Conservation (phyloP, 1,139 yeast species). For the Meyerozyma smithsonii region DNA sequence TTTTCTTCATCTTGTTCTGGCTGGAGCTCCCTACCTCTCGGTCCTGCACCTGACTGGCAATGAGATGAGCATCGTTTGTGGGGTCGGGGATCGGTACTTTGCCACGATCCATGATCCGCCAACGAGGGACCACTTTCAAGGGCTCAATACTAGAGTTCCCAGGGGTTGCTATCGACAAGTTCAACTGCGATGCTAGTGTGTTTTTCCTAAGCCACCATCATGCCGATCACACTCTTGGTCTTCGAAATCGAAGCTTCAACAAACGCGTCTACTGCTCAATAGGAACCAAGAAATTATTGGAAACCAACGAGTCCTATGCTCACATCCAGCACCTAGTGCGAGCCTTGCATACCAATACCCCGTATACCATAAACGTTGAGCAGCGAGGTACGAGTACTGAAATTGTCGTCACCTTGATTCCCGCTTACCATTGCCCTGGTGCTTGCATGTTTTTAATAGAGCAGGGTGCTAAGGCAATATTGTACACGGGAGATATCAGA, state of each 20-base stretch:
- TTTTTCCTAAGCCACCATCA: constrained; percentile 53
- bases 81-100: background rate
- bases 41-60: background rate
- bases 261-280: constrained; percentile 48
- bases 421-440: constrained; percentile 62
- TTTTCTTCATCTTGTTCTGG: too few relatives aligned
- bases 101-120: background rate
- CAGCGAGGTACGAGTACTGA: constrained; percentile 4
- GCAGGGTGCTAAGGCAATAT: constrained; percentile 25
- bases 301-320: constrained; percentile 19
- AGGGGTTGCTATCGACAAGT: constrained; percentile 38
- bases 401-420: constrained; percentile 24
- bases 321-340: constrained; percentile 19
- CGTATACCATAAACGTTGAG: constrained; percentile 16
- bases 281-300: constrained; percentile 36
- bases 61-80: background rate
- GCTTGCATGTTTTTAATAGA: constrained; percentile 54
- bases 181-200: constrained; percentile 24
- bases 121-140: constrained; percentile 19
- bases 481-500: constrained; percentile 57
- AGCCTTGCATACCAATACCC: constrained; percentile 21
- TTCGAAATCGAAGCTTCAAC: constrained; percentile 32
- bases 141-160: constrained; percentile 34
- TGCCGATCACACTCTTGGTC: constrained; percentile 52
- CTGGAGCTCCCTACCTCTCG: background rate